Conservation (phyloP, 108 stramenopile species). For the Cyclotella choctawhatcheeana region DNA sequence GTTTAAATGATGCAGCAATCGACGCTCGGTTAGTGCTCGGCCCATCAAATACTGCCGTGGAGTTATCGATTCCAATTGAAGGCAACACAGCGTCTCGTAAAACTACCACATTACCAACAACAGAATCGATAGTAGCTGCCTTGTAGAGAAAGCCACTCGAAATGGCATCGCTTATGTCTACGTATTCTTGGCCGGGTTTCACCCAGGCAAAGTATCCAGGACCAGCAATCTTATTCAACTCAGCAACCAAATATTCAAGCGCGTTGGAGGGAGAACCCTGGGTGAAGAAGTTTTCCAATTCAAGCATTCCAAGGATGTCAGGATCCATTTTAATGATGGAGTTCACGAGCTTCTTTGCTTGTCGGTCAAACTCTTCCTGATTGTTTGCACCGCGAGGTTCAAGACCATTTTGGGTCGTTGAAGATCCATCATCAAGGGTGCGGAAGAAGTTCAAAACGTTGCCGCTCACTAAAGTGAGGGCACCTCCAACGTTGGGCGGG, state of each 20-base stretch:
- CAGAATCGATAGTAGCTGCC: conserved; percentile 6
- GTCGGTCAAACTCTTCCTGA: conserved; percentile 47
- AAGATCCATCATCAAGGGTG: conserved; percentile 36
- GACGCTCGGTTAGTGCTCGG: conserved; percentile 22
- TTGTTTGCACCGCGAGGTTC: conserved; percentile 46
- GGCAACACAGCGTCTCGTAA: background rate
- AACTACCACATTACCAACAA: conserved; percentile 13
- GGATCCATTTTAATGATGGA: conserved; percentile 25
- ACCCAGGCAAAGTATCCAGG: conserved; percentile 25
- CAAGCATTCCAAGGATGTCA: conserved; percentile 47
- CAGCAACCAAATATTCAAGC: conserved; percentile 29
- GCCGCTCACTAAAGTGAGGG: conserved; percentile 23
- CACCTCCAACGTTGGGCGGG: conserved; percentile 5
- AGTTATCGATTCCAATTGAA: conserved; percentile 1
- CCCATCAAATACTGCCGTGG: background rate
- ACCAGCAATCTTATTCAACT: conserved; percentile 16
- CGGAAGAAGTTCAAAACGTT: conserved; percentile 55
- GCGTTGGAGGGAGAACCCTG: conserved; percentile 11
- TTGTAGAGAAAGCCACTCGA: conserved; percentile 41
- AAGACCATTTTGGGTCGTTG: background rate
- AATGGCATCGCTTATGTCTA: conserved; percentile 46
- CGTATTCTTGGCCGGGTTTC: conserved; percentile 19
- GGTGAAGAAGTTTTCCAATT: conserved; percentile 42
- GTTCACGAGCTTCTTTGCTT: conserved; percentile 42
- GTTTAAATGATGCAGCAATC: conserved; percentile 26